phyloP scores from a whole-genome alignment of 306 rosid genomes.

The Cucumis cinereus region DNA sequence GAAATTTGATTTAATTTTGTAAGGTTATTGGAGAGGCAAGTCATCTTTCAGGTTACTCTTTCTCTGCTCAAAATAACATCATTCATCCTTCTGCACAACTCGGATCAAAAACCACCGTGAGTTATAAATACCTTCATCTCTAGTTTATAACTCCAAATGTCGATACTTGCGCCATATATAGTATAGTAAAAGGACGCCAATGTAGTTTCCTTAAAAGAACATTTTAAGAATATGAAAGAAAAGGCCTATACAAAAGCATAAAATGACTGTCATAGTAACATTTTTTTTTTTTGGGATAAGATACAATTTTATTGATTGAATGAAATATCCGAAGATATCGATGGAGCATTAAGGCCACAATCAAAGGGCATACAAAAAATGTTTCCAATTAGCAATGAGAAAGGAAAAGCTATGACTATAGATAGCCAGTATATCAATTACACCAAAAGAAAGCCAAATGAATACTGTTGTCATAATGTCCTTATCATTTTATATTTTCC shows the following conservation, averaged over 20 bases:
- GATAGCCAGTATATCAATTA: no score
- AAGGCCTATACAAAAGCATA: neutral
- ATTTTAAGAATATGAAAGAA: neutral
- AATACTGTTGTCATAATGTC: no score
- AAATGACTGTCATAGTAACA: neutral
- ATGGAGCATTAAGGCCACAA: no score
- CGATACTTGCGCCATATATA: neutral
- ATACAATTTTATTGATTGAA: no score
- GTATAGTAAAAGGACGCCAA: neutral
- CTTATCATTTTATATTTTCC: no score
- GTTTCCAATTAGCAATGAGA: no score
- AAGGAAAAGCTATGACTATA: no score
- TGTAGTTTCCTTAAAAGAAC: neutral
- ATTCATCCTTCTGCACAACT: conserved; percentile 76
- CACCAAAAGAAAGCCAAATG: no score
- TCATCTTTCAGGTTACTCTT: conserved; percentile 80
- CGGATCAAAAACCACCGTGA: conserved; percentile 87
- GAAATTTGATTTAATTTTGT: neutral
- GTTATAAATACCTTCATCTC: conserved; percentile 4
- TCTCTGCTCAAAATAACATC: conserved; percentile 79
- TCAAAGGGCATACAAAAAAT: no score
- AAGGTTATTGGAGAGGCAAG: conserved; percentile 85
- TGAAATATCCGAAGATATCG: no score
- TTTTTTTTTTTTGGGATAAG: neutral
- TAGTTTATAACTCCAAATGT: neutral